Base-by-base conservation (phyloP, 2,329 filamentous ascomycete genomes). In the Lachnellula occidentalis region DNA sequence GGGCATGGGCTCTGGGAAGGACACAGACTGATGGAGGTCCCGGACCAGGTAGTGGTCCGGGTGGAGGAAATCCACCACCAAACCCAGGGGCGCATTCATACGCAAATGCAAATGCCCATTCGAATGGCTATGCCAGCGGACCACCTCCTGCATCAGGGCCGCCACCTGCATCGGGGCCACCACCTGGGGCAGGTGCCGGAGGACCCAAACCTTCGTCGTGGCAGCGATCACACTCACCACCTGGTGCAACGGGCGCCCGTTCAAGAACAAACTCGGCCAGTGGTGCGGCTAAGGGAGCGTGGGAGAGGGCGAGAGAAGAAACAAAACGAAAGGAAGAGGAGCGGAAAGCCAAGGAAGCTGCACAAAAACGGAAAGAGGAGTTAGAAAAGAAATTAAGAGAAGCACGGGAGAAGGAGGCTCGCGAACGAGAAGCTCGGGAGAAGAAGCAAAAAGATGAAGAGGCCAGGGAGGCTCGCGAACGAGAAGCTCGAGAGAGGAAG, bases 1-100 rank as follows among this genome's bases (percentile, higher is more conserved):
- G 82, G 8, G 89, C 88, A 3, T 96, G 91, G 90, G 82, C 85
- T 2, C 75, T 86, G 62, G 88, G 87, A 15, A 81, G 84, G 66
- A 82, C 78, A 56, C 83, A 86, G 66, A 74, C 79, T 64, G 75
- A 77, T 48, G 70, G 70, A 3, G 67, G 70, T n/a, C 58, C 69
- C 4, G 67, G 68, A 27, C 66, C 68, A 53, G 69, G 68, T 48
- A 51, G 52, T 56, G 60, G 61, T 36, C 48, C 56, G 21, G 46
- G 55, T 39, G 57, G 55, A 47, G 51, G 48, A 14, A 41, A 53
- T 36, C 53, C 50, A 42, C 21, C 34, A 53, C 52, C 59, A 47
- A 55, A 57, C 45, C 50, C 51, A 15, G 58, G 58, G 34, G 31
- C 62, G 31, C 48, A 58, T 22, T 34, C 50, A 43, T 54, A 59